Evolutionary conservation across 129 eudicot genomes (phyloP).

Genomic region (Ambrosia trifida): DNA sequence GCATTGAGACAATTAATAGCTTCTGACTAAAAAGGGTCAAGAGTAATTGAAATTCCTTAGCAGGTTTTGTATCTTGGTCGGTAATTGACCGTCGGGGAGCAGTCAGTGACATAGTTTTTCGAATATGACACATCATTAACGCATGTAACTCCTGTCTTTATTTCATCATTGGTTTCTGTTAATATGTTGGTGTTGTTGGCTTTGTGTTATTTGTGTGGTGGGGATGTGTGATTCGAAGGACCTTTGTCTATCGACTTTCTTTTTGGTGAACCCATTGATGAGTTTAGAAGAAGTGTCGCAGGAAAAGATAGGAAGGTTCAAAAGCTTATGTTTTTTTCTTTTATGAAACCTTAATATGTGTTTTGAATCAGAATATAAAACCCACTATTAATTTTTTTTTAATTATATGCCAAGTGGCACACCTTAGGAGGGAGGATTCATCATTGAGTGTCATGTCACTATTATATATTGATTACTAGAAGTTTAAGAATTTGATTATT

Average conservation of each 20-base stretch:
- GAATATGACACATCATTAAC: conserved; percentile 84
- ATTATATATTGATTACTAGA: too few species aligned
- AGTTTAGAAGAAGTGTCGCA: background rate
- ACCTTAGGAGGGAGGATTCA: too few species aligned
- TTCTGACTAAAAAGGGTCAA: conserved; percentile 89
- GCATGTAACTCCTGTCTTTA: conserved; percentile 57
- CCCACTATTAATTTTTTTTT: too few species aligned
- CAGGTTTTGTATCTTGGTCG: conserved; percentile 59
- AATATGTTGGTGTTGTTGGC: conserved; percentile 28
- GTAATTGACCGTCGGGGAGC: conserved; percentile 22
- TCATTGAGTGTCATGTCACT: too few species aligned
- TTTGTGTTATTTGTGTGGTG: conserved; percentile 48
- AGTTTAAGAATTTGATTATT: too few species aligned
- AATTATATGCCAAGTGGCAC: too few species aligned
- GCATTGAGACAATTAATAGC: conserved; percentile 76
- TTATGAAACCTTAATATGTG: too few species aligned
- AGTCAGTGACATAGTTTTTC: conserved; percentile 55
- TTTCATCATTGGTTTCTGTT: conserved; percentile 36
- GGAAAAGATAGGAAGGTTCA: background rate
- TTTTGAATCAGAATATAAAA: too few species aligned
- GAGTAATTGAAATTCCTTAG: conserved; percentile 85
- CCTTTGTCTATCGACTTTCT: conserved; percentile 55
- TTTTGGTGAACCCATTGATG: conserved; percentile 59
- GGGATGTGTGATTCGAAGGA: conserved; percentile 42
- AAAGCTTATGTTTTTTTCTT: too few species aligned